Evolutionary conservation across 495 filamentous ascomycete species (phyloP).

Genomic region (Corynascus novoguineensis): DNA sequence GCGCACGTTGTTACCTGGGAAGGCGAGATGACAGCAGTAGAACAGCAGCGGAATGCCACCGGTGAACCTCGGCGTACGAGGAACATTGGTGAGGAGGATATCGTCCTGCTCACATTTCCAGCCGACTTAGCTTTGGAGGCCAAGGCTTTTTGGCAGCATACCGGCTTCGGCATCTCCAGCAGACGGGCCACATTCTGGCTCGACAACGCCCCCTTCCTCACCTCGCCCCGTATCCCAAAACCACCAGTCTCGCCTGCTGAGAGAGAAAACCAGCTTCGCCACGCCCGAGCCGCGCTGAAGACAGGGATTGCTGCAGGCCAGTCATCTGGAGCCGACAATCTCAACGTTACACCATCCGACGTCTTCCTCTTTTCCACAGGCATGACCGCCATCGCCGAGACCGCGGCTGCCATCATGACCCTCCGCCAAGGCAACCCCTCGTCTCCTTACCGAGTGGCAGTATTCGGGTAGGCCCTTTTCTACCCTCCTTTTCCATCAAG

Average conservation of each 20-base stretch:
- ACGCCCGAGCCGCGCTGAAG: not conserved
- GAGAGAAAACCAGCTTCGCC: not conserved
- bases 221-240: not conserved
- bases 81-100: slow-evolving; percentile 8
- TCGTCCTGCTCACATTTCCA: slow-evolving; percentile 19
- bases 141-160: slow-evolving; percentile 28
- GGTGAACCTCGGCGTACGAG: not conserved
- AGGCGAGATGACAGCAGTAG: not conserved
- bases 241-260: not conserved
- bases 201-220: slow-evolving; percentile 1
- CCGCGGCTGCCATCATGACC: slow-evolving; percentile 3
- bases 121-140: slow-evolving; percentile 3
- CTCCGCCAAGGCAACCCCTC: not conserved
- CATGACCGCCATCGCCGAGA: slow-evolving; percentile 21
- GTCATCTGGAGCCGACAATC: not conserved
- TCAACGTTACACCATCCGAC: slow-evolving; percentile 2
- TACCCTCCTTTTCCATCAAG: not conserved
- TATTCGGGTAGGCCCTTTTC: slow-evolving; percentile 17
- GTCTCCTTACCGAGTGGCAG: slow-evolving; percentile 4
- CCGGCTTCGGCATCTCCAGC: slow-evolving; percentile 30
- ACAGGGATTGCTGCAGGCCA: slow-evolving; percentile 1
- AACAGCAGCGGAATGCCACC: not conserved
- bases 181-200: slow-evolving; percentile 22
- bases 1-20: slow-evolving; percentile 11
- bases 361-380: slow-evolving; percentile 24